Percentiles rank a stretch among this genome's conserved stretches.
Evolutionary conservation across 2,329 filamentous ascomycete species (phyloP).

Genomic region (Thelonectria rubi): DNA sequence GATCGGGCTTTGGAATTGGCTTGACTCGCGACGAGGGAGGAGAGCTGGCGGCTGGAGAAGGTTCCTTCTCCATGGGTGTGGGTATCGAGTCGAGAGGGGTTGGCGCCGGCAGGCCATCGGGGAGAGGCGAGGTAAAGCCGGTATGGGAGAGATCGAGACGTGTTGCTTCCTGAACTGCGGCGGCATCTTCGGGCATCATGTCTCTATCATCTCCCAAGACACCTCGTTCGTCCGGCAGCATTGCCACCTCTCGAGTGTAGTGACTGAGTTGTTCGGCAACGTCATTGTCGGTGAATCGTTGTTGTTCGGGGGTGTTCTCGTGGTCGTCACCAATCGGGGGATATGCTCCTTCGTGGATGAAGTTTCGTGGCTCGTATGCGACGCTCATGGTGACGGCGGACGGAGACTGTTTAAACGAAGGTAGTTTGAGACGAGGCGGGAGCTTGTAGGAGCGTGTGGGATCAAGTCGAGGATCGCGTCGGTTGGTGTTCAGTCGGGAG

Average conservation of each 20-base stretch:
- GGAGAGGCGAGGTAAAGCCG: slow-evolving; percentile 48
- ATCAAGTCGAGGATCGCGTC: slow-evolving; percentile 26
- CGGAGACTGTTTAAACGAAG: slow-evolving; percentile 23
- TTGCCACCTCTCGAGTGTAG: slow-evolving; percentile 52
- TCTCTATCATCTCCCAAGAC: slow-evolving; percentile 48
- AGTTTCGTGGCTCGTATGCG: slow-evolving; percentile 60
- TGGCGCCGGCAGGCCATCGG: slow-evolving; percentile 44
- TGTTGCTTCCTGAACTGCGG: slow-evolving; percentile 49
- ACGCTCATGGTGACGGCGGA: slow-evolving; percentile 56
- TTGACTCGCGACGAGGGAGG: slow-evolving; percentile 55
- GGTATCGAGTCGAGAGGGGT: slow-evolving; percentile 46
- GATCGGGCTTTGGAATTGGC: slow-evolving; percentile 67
- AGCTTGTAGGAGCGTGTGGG: slow-evolving; percentile 24
- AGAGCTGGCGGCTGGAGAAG: slow-evolving; percentile 46
- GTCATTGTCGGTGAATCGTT: slow-evolving; percentile 55
- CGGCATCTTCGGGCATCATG: slow-evolving; percentile 51
- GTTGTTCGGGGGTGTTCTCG: slow-evolving; percentile 53
- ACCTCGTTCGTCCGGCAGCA: slow-evolving; percentile 50
- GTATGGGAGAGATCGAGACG: slow-evolving; percentile 51
- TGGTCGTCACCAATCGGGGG: slow-evolving; percentile 57
- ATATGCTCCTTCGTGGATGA: slow-evolving; percentile 59
- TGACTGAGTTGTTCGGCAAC: slow-evolving; percentile 55
- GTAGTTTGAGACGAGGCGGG: slow-evolving; percentile 26
- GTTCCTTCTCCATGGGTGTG: slow-evolving; percentile 49
- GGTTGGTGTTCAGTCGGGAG: background rate